Evolutionary conservation across 257 asterid species (phyloP).

Genomic region (Solanum paucissectum): DNA sequence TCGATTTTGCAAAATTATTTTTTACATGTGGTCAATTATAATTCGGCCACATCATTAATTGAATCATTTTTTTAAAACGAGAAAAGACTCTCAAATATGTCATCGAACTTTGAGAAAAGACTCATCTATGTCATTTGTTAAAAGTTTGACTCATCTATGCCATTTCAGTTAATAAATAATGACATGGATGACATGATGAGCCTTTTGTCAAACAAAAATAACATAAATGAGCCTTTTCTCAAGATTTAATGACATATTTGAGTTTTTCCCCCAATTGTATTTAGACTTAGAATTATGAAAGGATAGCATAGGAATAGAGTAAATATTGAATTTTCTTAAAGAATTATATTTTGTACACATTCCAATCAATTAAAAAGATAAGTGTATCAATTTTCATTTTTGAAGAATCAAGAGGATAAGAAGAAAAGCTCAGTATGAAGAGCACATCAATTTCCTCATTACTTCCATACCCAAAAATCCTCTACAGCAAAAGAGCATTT

Average conservation of each 20-base stretch:
- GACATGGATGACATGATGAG: not conserved
- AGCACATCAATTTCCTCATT: conserved; percentile 20
- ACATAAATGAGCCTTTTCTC: no score
- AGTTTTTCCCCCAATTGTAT: no score
- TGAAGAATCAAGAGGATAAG: not conserved
- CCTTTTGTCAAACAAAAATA: no score
- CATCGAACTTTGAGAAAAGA: no score
- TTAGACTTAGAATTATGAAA: not conserved
- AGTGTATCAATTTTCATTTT: not conserved
- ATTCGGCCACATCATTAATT: not conserved
- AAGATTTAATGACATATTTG: no score
- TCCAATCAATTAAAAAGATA: not conserved
- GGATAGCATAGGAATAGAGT: not conserved
- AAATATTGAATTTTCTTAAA: not conserved
- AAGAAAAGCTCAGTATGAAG: conserved; percentile 11
- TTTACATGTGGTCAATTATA: no score
- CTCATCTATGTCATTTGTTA: no score
- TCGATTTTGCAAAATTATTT: no score
- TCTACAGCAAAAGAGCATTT: conserved; percentile 6
- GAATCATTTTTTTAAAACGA: no score
- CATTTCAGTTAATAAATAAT: no score
- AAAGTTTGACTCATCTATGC: no score
- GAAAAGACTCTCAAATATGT: no score
- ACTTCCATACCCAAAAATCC: conserved; percentile 7
- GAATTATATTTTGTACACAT: not conserved